A percentile compares a stretch with the other conserved stretches of the same genome.
phyloP scores from a whole-genome alignment of 257 asterid species.

The Jaltomata sinuosa region DNA sequence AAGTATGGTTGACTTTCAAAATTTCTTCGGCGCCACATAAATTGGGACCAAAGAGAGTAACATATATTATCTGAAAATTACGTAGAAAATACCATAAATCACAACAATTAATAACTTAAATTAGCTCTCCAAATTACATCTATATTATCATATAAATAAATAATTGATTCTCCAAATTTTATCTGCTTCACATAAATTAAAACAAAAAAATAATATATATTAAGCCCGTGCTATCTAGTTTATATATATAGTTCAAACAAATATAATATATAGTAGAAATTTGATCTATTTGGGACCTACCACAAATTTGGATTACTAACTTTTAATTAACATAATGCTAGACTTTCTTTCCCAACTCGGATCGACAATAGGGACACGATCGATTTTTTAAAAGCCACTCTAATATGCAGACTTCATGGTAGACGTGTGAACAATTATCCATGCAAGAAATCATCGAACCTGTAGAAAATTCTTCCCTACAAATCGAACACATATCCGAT shows the following conservation, averaged over 20 bases:
- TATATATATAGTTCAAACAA: neutral
- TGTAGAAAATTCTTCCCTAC: neutral
- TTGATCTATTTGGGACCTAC: neutral
- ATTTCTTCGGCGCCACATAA: no score
- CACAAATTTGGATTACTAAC: neutral
- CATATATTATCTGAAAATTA: no score
- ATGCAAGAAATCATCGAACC: neutral
- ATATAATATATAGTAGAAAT: neutral
- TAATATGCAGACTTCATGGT: neutral
- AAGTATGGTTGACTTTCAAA: no score
- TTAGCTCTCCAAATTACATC: no score
- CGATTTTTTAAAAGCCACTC: neutral
- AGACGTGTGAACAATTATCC: neutral
- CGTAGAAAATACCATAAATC: no score
- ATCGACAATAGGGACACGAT: neutral
- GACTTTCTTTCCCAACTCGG: neutral
- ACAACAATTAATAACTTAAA: no score
- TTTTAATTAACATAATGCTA: neutral
- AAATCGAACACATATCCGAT: neutral
- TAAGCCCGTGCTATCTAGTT: no score
- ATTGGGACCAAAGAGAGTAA: no score
- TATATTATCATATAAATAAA: no score
- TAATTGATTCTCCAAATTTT: no score
- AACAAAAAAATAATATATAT: no score
- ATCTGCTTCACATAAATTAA: no score